Evolutionary conservation across 495 filamentous ascomycete genomes (phyloP), one percentile per base, ranked within the genome.

Genomic region (Xylaria scruposa): DNA sequence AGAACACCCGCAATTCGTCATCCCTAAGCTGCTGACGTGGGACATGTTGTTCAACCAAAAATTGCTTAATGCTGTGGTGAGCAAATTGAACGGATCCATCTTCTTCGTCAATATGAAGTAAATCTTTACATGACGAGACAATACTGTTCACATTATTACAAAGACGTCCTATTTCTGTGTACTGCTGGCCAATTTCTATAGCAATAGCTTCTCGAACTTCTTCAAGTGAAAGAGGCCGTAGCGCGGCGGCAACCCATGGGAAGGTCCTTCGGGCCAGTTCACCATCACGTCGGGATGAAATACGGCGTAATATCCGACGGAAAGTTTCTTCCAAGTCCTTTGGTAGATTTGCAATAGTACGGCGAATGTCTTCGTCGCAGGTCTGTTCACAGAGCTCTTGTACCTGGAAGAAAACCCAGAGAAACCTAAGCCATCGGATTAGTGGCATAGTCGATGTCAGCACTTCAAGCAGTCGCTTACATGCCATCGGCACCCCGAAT

Each of bases 1-100:
- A 36, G 36, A 78, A 76, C 2, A 3, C 4, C 8, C 31, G 26
- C 15, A 17, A 7, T 33, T 58, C 33, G 29, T 54, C 17, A 19
- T 40, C 44, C 8, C 0, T 26, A 9, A 9, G 19, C 19, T 53
- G 49, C 12, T 53, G 49, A 21, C 12, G 21, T 53, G 13, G 26
- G 54, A 17, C 12, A 56, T 9, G 53, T 26, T 26, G 51, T 56
- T 56, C 24, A 15, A 56, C 53, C 15, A 58, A 33, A 10, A 33
- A 58, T 33, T 58, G 54, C 8, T 8, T 58, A 13, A 58, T 36
- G 15, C 26, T 33, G 15, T 58, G 54, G 9, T 58, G 54, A 33
- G 54, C 17, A 58, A 58, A 36, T 36, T 29, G 24, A 36, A 58
- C 54, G 19, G 54, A 58, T 33, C 15, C 26, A 19, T 58, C 54